phyloP scores from a whole-genome alignment of 192 early-diverging fungal species.

The Backusella macrospora region DNA sequence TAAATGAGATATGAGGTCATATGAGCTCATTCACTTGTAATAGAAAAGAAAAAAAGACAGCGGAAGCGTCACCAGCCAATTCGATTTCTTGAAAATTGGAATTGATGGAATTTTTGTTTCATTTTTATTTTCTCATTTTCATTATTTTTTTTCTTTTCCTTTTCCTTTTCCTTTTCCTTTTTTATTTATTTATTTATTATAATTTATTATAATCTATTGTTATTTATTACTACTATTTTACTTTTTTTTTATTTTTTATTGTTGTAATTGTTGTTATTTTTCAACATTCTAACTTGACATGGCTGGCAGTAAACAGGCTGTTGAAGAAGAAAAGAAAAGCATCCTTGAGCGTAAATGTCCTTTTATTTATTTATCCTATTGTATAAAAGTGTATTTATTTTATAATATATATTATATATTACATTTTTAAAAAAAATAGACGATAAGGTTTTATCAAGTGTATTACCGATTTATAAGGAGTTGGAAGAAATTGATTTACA shows the following conservation, averaged over 20 bases:
- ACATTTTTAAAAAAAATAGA: neutral
- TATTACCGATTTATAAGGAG: slow-evolving; percentile 13
- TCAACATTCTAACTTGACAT: neutral
- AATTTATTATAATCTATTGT: too few relatives aligned
- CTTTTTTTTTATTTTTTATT: too few relatives aligned
- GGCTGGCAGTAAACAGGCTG: slow-evolving; percentile 5
- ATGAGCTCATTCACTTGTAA: neutral
- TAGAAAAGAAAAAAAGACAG: neutral
- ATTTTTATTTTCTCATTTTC: neutral
- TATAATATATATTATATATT: too few relatives aligned
- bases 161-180: neutral
- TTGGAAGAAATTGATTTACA: slow-evolving; percentile 15
- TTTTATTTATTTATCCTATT: too few relatives aligned
- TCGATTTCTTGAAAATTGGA: neutral
- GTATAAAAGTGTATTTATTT: too few relatives aligned
- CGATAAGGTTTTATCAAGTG: neutral
- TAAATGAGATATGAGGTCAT: too few relatives aligned
- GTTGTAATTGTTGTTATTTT: too few relatives aligned
- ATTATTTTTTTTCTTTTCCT: neutral
- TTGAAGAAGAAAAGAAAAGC: slow-evolving; percentile 5
- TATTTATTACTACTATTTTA: neutral
- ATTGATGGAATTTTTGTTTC: neutral
- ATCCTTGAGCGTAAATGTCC: neutral
- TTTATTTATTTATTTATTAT: too few relatives aligned
- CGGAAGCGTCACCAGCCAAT: neutral